These are phyloP conservation scores for Penicillium glabrum DNA, from an alignment of 2,329 filamentous ascomycete species.

Conservation along the genomic window DNA sequence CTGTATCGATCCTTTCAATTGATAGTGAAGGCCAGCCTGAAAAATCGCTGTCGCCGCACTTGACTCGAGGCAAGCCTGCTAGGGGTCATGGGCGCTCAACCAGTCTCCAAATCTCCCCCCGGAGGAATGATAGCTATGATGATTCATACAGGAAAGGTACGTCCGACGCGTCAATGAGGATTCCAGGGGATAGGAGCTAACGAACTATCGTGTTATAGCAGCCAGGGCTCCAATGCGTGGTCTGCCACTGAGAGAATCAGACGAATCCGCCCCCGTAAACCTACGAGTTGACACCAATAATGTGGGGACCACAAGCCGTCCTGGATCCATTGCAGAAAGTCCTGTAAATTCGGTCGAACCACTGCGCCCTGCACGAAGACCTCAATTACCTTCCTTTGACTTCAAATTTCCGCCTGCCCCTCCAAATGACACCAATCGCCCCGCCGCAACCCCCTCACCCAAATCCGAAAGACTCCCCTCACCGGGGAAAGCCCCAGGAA, in stretches of 20 bases:
- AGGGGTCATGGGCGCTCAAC: constrained; percentile 74
- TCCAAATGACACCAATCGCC: constrained; percentile 30
- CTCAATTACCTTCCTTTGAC: constrained; percentile 40
- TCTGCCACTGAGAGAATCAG: constrained; percentile 31
- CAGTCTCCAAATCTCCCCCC: constrained; percentile 73
- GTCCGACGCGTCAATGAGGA: neutral
- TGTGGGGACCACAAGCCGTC: constrained; percentile 24
- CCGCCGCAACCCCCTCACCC: constrained; percentile 29
- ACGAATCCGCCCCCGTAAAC: constrained; percentile 26
- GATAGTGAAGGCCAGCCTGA: constrained; percentile 50
- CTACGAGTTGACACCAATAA: constrained; percentile 37
- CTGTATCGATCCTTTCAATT: constrained; percentile 79
- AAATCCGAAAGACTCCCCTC: constrained; percentile 25
- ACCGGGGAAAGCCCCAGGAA: constrained; percentile 18
- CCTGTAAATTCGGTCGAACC: constrained; percentile 38
- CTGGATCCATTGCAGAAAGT: constrained; percentile 28
- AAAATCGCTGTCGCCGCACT: constrained; percentile 32
- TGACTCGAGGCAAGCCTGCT: constrained; percentile 51
- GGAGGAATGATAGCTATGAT: constrained; percentile 44
- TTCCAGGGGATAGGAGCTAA: neutral
- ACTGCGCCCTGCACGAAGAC: constrained; percentile 40
- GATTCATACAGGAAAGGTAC: constrained; percentile 42
- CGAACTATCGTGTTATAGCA: constrained; percentile 16
- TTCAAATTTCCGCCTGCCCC: constrained; percentile 59
- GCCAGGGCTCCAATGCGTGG: constrained; percentile 36